Percentiles rank a stretch among this genome's conserved stretches.
Evolutionary conservation across 768 basidiomycete species (phyloP).

Genomic region (Pholiota molesta): DNA sequence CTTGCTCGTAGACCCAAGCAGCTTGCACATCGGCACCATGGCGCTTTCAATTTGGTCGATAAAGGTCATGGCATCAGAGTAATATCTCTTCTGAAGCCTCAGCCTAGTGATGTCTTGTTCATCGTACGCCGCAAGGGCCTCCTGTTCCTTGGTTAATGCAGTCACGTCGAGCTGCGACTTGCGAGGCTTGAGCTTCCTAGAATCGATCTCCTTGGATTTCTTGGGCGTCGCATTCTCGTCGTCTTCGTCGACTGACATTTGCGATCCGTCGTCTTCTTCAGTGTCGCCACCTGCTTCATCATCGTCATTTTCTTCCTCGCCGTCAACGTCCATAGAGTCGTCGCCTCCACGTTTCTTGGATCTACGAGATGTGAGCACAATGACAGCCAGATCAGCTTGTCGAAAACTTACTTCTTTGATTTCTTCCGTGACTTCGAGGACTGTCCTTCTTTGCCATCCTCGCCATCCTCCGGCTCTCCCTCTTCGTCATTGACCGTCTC

Average conservation of each 20-base stretch:
- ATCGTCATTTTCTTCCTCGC: slow-evolving; percentile 29
- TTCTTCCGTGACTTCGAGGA: slow-evolving; percentile 33
- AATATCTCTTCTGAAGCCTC: slow-evolving; percentile 82
- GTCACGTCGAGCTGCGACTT: slow-evolving; percentile 72
- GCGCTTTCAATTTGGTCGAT: slow-evolving; percentile 64
- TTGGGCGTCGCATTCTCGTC: slow-evolving; percentile 33
- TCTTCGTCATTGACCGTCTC: slow-evolving; percentile 38
- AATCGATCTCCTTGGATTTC: slow-evolving; percentile 42
- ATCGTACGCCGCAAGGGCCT: slow-evolving; percentile 68
- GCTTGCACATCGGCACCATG: slow-evolving; percentile 70
- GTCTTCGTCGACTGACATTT: slow-evolving; percentile 44
- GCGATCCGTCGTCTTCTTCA: slow-evolving; percentile 33
- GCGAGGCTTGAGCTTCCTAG: slow-evolving; percentile 53
- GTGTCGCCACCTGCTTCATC: slow-evolving; percentile 40
- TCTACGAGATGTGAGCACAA: slow-evolving; percentile 18
- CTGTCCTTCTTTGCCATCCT: slow-evolving; percentile 38
- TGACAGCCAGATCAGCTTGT: background rate
- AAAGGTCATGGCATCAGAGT: slow-evolving; percentile 82
- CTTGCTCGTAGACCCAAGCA: slow-evolving; percentile 88
- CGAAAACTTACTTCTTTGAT: slow-evolving; percentile 32
- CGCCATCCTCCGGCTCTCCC: slow-evolving; percentile 39
- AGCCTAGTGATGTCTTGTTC: slow-evolving; percentile 66
- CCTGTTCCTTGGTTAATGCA: slow-evolving; percentile 72
- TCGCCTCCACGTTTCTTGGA: slow-evolving; percentile 33
- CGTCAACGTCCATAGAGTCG: slow-evolving; percentile 60